Evolutionary conservation across 441 rosid species (phyloP).

Genomic region (Brassica balearica): DNA sequence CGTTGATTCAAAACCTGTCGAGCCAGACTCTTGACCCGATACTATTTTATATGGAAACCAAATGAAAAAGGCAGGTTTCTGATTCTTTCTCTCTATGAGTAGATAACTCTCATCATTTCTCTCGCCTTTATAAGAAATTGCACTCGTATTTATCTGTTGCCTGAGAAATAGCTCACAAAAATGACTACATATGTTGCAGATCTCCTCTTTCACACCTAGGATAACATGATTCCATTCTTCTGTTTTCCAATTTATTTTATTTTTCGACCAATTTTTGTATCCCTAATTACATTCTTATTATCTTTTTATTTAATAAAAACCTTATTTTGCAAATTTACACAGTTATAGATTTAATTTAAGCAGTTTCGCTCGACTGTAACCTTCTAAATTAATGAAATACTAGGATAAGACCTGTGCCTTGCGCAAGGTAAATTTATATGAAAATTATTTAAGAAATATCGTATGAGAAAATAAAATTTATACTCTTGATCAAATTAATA

Average conservation of each 20-base stretch:
- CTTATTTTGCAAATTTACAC: background rate
- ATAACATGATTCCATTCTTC: background rate
- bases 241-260: background rate
- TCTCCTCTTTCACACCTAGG: background rate
- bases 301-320: background rate
- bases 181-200: background rate
- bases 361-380: background rate
- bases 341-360: background rate
- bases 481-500: too few relatives aligned
- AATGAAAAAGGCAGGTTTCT: constrained; percentile 1
- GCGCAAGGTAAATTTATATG: too few relatives aligned
- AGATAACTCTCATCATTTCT: background rate
- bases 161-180: background rate
- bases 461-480: too few relatives aligned
- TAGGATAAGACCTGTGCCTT: background rate
- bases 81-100: background rate
- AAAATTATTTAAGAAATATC: too few relatives aligned
- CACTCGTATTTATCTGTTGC: background rate
- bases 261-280: background rate
- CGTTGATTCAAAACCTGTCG: background rate
- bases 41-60: background rate
- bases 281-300: background rate
- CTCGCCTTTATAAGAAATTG: background rate
- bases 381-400: background rate
- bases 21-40: background rate